Evolutionary conservation across 306 rosid genomes (phyloP).

Genomic region (Trifolium repens): DNA sequence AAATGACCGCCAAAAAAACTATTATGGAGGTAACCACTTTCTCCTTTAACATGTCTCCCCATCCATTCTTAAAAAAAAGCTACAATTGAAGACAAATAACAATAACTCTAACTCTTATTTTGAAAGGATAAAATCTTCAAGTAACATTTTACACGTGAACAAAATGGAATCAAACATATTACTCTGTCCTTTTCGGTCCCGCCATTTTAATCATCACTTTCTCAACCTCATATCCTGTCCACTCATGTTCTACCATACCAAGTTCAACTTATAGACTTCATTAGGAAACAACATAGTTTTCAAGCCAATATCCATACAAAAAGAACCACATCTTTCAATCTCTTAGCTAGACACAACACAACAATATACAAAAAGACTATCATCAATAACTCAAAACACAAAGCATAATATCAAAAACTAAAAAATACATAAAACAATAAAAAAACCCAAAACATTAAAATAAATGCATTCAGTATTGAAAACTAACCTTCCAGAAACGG

Average conservation of each 20-base stretch:
- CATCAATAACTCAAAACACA: not conserved
- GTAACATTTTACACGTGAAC: not conserved
- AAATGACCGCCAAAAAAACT: slow-evolving; percentile 15
- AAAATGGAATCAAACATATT: not conserved
- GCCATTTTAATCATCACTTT: not conserved
- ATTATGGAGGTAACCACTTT: slow-evolving; percentile 14
- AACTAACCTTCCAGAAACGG: slow-evolving; percentile 78
- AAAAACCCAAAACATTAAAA: not conserved
- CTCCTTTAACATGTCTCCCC: not conserved
- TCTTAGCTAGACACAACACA: not conserved
- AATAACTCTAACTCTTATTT: not conserved
- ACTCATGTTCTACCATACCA: not conserved
- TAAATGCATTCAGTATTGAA: not conserved
- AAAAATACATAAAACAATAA: not conserved
- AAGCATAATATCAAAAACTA: not conserved
- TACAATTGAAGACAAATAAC: not conserved
- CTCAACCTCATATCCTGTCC: not conserved
- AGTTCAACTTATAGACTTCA: not conserved
- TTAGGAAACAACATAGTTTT: not conserved
- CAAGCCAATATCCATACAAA: not conserved
- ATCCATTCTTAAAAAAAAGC: slow-evolving; percentile 12
- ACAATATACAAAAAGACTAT: not conserved
- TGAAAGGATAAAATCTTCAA: slow-evolving; percentile 1
- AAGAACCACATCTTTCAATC: not conserved
- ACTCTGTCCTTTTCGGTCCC: not conserved